Evolutionary conservation across 495 filamentous ascomycete genomes (phyloP).

Genomic region (Hypoxylon lenormandii): DNA sequence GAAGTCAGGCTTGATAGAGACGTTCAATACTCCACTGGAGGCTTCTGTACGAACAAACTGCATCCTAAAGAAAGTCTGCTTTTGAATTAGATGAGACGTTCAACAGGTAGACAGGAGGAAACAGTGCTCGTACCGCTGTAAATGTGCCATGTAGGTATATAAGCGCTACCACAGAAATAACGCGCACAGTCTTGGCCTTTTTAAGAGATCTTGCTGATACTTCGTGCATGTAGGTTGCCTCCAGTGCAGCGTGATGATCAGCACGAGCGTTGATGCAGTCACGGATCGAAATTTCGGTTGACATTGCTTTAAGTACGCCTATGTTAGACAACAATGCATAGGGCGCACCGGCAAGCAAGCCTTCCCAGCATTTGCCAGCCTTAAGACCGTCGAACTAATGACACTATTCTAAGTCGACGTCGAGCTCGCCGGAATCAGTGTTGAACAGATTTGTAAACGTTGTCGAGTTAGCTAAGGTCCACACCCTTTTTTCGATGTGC

Average conservation of each 20-base stretch:
- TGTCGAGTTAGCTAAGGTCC: background rate
- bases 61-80: background rate
- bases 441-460: background rate
- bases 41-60: background rate
- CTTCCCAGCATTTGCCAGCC: background rate
- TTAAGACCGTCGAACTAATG: background rate
- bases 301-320: background rate
- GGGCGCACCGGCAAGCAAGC: background rate
- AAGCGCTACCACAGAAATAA: background rate
- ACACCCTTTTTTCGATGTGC: background rate
- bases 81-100: background rate
- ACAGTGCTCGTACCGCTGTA: background rate
- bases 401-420: background rate
- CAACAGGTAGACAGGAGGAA: background rate
- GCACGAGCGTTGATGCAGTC: conserved; percentile 1
- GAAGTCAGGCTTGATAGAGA: background rate
- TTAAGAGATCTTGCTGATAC: background rate
- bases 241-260: background rate
- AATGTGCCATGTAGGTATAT: background rate
- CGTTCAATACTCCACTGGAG: background rate
- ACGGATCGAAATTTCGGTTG: background rate
- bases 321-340: background rate
- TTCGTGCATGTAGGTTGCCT: background rate
- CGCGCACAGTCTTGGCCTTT: background rate
- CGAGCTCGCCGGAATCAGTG: background rate